Evolutionary conservation across 805 yeast genomes (phyloP).

Genomic region (Saccharomycopsis fodiens): DNA sequence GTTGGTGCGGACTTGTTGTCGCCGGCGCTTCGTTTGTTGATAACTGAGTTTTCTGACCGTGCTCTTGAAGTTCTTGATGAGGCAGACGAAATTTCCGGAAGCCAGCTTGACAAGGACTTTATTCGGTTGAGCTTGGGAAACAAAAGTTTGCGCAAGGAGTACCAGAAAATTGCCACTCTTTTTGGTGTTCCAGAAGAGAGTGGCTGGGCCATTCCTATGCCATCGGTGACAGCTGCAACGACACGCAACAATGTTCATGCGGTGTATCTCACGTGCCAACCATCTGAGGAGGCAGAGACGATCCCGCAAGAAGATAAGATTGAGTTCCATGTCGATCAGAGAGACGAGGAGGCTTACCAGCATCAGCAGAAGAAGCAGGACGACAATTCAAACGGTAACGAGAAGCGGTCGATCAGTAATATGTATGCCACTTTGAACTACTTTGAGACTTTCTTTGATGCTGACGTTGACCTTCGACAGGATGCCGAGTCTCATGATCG

Average conservation of each 20-base stretch:
- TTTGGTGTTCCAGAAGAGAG: slow-evolving; percentile 87
- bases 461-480: slow-evolving; percentile 2
- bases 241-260: slow-evolving; percentile 93
- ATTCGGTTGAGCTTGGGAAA: slow-evolving; percentile 88
- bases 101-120: slow-evolving; percentile 85
- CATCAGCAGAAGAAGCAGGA: slow-evolving; percentile 12
- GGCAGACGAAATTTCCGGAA: slow-evolving; percentile 77
- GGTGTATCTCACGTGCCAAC: slow-evolving; percentile 73
- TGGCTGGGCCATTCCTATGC: slow-evolving; percentile 98
- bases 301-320: slow-evolving; percentile 32
- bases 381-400: slow-evolving; percentile 5
- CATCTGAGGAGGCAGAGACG: slow-evolving; percentile 24
- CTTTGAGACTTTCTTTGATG: slow-evolving; percentile 20
- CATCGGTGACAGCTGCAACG: slow-evolving; percentile 79
- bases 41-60: slow-evolving; percentile 81
- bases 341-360: slow-evolving; percentile 12
- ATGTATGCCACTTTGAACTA: slow-evolving; percentile 21
- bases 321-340: slow-evolving; percentile 20
- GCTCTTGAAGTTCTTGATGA: slow-evolving; percentile 89
- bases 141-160: slow-evolving; percentile 65
- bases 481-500: slow-evolving; percentile 9
- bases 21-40: slow-evolving; percentile 69
- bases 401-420: slow-evolving; percentile 18
- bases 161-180: slow-evolving; percentile 77
- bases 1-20: slow-evolving; percentile 94